Conservation (phyloP, 306 rosid species). For the Neltuma alba region DNA sequence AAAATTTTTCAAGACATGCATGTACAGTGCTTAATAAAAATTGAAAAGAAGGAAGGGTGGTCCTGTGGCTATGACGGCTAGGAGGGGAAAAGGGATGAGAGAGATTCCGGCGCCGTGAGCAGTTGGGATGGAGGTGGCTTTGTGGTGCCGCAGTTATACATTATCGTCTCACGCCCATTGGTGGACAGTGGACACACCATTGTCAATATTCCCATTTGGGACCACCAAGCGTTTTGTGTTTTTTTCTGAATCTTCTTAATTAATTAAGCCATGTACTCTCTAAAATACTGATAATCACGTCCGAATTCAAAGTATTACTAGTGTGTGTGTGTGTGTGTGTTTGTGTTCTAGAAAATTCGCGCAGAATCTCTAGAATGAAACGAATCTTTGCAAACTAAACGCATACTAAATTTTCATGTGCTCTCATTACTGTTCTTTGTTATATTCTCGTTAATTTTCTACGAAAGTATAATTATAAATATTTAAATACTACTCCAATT, state of each 20-base stretch:
- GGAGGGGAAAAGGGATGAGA: too few species aligned
- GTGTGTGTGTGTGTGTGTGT: neutral
- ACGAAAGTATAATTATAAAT: too few species aligned
- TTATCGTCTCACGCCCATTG: neutral
- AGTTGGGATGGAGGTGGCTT: too few species aligned
- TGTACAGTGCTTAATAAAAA: neutral
- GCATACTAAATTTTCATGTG: too few species aligned
- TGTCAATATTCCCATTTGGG: neutral
- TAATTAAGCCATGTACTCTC: too few species aligned
- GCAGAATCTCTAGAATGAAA: neutral
- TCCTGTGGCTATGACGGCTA: neutral
- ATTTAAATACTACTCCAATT: too few species aligned
- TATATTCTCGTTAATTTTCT: too few species aligned
- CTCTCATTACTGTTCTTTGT: too few species aligned
- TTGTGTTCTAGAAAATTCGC: neutral
- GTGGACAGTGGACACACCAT: neutral
- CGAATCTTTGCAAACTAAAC: neutral
- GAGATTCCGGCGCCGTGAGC: neutral
- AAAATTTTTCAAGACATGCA: neutral
- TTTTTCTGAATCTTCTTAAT: too few species aligned
- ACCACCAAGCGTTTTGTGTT: neutral
- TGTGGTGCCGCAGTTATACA: neutral
- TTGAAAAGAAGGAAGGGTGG: neutral
- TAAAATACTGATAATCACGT: too few species aligned
- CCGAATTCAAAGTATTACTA: too few species aligned